A percentile compares a stretch with the other conserved stretches of the same genome.
These are phyloP conservation scores for Oehlia diaphana DNA, from an alignment of 192 early-diverging fungal genomes.

Conservation along the genomic window DNA sequence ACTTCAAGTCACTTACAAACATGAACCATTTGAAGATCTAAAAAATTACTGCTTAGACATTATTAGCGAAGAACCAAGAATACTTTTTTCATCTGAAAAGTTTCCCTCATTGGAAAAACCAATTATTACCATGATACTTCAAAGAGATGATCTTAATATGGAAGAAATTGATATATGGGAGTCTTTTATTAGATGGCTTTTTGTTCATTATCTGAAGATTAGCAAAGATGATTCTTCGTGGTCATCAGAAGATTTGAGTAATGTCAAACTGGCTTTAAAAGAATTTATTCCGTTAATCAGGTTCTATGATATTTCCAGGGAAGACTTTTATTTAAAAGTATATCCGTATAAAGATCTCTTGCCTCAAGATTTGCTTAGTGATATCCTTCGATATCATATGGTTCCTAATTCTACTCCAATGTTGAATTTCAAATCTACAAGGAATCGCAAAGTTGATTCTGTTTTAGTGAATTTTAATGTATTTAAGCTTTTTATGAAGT, in stretches of 20 bases:
- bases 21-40: not conserved
- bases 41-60: not conserved
- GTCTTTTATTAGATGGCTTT: not conserved
- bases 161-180: not conserved
- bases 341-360: not conserved
- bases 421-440: not conserved
- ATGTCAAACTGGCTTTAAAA: not conserved
- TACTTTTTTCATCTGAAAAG: not conserved
- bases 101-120: not conserved
- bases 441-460: not conserved
- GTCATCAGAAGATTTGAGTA: not conserved
- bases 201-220: not conserved
- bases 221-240: not conserved
- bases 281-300: slow-evolving; percentile 1
- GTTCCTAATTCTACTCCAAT: not conserved
- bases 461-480: not conserved
- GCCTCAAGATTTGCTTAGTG: not conserved
- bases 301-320: not conserved
- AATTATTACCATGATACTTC: not conserved
- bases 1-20: not conserved
- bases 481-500: not conserved
- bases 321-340: slow-evolving; percentile 7
- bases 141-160: not conserved
- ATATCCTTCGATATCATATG: not conserved
- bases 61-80: not conserved